Conservation (phyloP, 2,329 filamentous ascomycete genomes). For the Aspergillus unguis region DNA sequence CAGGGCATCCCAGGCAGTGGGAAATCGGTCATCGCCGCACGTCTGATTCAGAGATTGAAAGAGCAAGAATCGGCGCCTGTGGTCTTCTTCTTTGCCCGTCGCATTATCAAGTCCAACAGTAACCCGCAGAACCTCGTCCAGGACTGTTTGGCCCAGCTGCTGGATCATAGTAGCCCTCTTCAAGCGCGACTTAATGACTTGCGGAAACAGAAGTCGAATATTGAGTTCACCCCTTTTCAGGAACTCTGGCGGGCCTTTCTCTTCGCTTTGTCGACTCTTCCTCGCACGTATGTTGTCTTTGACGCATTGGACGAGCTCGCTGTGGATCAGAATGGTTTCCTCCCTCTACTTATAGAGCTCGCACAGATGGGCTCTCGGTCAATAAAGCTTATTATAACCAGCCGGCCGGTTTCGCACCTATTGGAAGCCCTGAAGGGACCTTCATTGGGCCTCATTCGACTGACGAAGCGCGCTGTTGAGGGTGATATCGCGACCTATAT, state of each 20-base stretch:
- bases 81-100: conserved; percentile 22
- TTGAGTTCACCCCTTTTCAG: not conserved
- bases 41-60: conserved; percentile 11
- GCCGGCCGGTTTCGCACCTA: conserved; percentile 36
- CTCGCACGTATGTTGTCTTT: conserved; percentile 37
- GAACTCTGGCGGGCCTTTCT: conserved; percentile 5
- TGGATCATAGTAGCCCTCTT: conserved; percentile 13
- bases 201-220: not conserved
- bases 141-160: conserved; percentile 13
- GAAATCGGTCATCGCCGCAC: conserved; percentile 24
- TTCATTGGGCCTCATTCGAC: conserved; percentile 32
- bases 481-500: conserved; percentile 43
- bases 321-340: conserved; percentile 33
- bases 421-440: conserved; percentile 30
- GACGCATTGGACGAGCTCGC: conserved; percentile 52
- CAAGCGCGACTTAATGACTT: not conserved
- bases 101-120: conserved; percentile 20
- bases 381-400: conserved; percentile 47
- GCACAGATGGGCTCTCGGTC: conserved; percentile 28
- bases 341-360: conserved; percentile 33
- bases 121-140: conserved; percentile 13
- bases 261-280: conserved; percentile 1
- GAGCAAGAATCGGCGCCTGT: conserved; percentile 4
- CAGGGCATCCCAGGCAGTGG: conserved; percentile 23
- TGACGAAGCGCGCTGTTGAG: conserved; percentile 39